Percentiles rank a stretch among this genome's conserved stretches.
These are phyloP conservation scores for Yamadazyma triangularis DNA, from an alignment of 1,139 yeast species.

Conservation along the genomic window DNA sequence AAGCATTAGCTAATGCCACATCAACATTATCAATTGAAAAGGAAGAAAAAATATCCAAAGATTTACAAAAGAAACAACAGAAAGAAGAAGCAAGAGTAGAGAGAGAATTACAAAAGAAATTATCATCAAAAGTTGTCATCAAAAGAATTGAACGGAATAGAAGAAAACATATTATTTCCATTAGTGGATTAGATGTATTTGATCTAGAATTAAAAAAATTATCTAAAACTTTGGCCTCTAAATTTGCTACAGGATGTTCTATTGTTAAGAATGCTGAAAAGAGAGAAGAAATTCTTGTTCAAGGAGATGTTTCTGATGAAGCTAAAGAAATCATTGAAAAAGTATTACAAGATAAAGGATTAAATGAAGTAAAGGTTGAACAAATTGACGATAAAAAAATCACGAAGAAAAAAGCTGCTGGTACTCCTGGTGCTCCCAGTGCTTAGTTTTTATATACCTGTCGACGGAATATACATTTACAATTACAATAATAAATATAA, in stretches of 20 bases:
- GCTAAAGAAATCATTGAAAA: slow-evolving; percentile 74
- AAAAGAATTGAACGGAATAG: slow-evolving; percentile 89
- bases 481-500: no score
- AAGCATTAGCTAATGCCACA: slow-evolving; percentile 48
- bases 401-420: slow-evolving; percentile 45
- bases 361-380: slow-evolving; percentile 82
- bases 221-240: slow-evolving; percentile 88
- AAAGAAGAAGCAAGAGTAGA: slow-evolving; percentile 88
- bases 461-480: background rate
- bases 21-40: slow-evolving; percentile 64
- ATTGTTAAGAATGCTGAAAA: slow-evolving; percentile 92
- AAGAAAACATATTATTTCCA: slow-evolving; percentile 82
- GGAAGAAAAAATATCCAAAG: slow-evolving; percentile 77
- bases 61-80: slow-evolving; percentile 78
- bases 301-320: slow-evolving; percentile 94
- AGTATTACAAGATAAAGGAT: slow-evolving; percentile 75
- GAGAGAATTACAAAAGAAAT: slow-evolving; percentile 73
- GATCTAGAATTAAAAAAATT: slow-evolving; percentile 86
- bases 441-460: no score
- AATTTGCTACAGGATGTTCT: slow-evolving; percentile 95
- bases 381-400: slow-evolving; percentile 78
- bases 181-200: slow-evolving; percentile 84
- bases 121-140: slow-evolving; percentile 74
- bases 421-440: background rate
- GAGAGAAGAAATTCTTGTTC: slow-evolving; percentile 86